Evolutionary conservation across 2,329 filamentous ascomycete genomes (phyloP), one percentile per base, ranked within the genome.

Genomic region (Curvularia verruculosa): DNA sequence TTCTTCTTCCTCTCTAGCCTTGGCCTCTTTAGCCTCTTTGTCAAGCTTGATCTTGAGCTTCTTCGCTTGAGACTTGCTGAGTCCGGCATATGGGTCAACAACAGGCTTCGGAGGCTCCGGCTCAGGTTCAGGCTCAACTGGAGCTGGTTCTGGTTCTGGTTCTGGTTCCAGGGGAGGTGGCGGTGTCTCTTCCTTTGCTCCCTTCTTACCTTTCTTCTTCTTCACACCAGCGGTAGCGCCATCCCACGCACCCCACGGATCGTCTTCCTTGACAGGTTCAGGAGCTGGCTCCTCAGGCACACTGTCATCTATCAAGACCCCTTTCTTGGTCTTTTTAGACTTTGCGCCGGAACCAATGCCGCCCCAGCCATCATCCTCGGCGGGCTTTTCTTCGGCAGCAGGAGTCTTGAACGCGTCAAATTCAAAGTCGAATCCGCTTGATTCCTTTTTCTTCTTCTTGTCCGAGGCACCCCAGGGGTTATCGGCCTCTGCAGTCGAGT

Each of bases 301-400:
- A 37, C 59, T 51, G 18, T 72, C 70, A 21, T 77, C 75, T 26
- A 74, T 64, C 49, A 77, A 24, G 24, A 64, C 60, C 9, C 67
- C 69, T 47, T 71, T 73, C 59, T 74, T 74, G 43, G 68, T 72
- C 50, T 73, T 79, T 64, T 81, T 82, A 50, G 77, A 73, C 63
- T 80, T 80, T 52, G 79, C 79, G 56, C 77, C 29, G 39, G 65
- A 55, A 54, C 67, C 57, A 52, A 73, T 68, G 37, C 68, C 72
- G 37, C 68, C 72, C 72, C 72, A 75, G 26, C 64, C 64, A 53
- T 69, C 69, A 21, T 76, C 71, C 45, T 71, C 70, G 3, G 56
- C 44, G 9, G 63, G 63, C 48, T 68, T 69, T 15, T 68, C 63
- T 31, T 72, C 71, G 15, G 54, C 60, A 12, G 41, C 24, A 28